Evolutionary conservation across 2,329 filamentous ascomycete species (phyloP), one percentile per base, ranked within the genome.

Genomic region (Periconia sp.): DNA sequence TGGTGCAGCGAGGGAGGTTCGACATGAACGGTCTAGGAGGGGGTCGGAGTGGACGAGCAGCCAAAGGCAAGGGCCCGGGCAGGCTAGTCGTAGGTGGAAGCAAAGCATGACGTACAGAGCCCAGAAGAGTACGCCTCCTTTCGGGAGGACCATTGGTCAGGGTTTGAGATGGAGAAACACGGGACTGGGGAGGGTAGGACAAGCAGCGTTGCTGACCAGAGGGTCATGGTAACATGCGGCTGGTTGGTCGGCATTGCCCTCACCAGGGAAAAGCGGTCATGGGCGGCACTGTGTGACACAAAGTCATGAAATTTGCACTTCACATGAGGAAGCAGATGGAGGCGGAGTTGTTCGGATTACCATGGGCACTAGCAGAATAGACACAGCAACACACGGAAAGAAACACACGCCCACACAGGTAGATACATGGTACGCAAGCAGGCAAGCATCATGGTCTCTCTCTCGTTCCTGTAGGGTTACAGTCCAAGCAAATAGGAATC

Each of bases 91-190:
- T 70, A 47, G 70, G 71, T 58, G 65, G 67, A 47, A 66, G 61
- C 63, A 74, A 73, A 72, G 69, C 65, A 72, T 74, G 72, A 74
- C 67, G 67, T 72, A 70, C 71, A 73, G 65, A 60, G 15, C 13
- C 33, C 33, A 37, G 33, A 37, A 37, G 11, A 11, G 15, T 37
- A 37, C 33, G 33, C 33, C 33, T 37, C 33, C 33, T 37, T 37
- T 37, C 33, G 33, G 33, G 15, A 37, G 33, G 15, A 37, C 33
- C 33, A 37, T 37, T 37, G 33, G 33, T 11, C 15, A n/a, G 33
- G 33, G 23, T 27, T 8, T 58, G 57, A 51, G 50, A 58, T 27
- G 23, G 23, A 27, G 23, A 37, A 37, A 37, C 33, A 37, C 33
- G 33, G 15, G 33, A 37, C 33, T 37, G 33, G 15, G 55, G 33